Base-by-base conservation (phyloP, 2,329 filamentous ascomycete species). In the Ophiostoma quercus region DNA sequence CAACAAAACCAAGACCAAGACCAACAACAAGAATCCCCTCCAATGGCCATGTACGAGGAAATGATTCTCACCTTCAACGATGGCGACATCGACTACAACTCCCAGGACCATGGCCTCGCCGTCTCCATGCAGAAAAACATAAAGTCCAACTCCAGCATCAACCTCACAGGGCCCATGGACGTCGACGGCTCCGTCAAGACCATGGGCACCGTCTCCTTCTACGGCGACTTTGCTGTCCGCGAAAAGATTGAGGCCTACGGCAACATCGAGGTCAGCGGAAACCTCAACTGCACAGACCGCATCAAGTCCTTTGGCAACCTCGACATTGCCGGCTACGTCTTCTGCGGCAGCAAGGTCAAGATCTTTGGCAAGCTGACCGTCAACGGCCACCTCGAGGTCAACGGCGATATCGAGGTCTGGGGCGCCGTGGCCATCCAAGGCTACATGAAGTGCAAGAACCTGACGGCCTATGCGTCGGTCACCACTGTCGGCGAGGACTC, bases 281-380 rank as follows among this genome's bases (percentile, higher is more conserved):
- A 76, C 67, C 71, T 84, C 71, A 79, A 75, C 16, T 83, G 81
- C 62, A 65, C 32, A n/a, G 19, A 39, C 62, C 19, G 34, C 66
- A 77, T 84, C 71, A 83, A 83, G 72, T 80, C 81, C 1, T 82
- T 82, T 67, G 82, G 81, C 7, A 83, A 83, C 72, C 80, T 84
- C 25, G 74, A 77, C 62, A 75, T 83, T 57, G 76, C 74, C 19
- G 82, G 82, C 60, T 79, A 76, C 68, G 76, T 80, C 37, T 74
- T n/a, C 14, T 54, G 51, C 51, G 32, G 80, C 63, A 80, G 80
- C 71, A 82, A 81, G 71, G 79, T 84, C 73, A 82, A 82, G 67
- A 79, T 82, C 34, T 83, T 79, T 72, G 82, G 82, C 25, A 82
- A 82, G 74, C 77, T 84, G 51, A 82, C 77, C 67, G 74, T 84